A percentile compares a stretch with the other conserved stretches of the same genome.
Evolutionary conservation across 129 eudicot species (phyloP).

Genomic region (Flaveria ramosissima): DNA sequence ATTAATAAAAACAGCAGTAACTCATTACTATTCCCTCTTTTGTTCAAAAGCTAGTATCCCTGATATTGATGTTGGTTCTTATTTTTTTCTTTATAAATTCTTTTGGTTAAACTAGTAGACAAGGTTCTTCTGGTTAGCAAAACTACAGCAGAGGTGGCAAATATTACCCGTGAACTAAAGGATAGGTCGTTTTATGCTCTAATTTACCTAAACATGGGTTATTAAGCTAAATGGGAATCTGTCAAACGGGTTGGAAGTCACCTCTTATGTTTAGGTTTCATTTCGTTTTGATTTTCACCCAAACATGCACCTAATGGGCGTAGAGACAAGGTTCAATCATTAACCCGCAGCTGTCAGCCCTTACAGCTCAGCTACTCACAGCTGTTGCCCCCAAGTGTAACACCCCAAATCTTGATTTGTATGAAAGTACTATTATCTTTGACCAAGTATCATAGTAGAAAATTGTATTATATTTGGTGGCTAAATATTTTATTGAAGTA

Average conservation of each 20-base stretch:
- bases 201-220: neutral
- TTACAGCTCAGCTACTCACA: no score
- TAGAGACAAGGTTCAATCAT: no score
- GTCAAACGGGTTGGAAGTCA: neutral
- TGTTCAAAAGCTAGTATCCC: neutral
- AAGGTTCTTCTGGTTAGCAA: conserved; percentile 7
- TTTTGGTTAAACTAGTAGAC: conserved; percentile 1
- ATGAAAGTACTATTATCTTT: no score
- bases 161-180: neutral
- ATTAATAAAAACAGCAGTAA: conserved; percentile 2
- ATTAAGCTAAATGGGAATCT: neutral
- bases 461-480: no score
- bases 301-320: no score
- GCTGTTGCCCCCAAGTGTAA: no score
- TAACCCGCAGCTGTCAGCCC: no score
- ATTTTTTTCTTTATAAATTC: neutral
- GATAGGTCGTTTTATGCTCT: neutral
- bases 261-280: no score
- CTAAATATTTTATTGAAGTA: no score
- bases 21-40: neutral
- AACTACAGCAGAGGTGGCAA: neutral
- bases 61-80: conserved; percentile 5
- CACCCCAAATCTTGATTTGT: no score
- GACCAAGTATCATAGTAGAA: no score
- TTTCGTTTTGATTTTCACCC: no score